phyloP scores from a whole-genome alignment of 1,139 yeast species.

The Oligophagozyma castellii region DNA sequence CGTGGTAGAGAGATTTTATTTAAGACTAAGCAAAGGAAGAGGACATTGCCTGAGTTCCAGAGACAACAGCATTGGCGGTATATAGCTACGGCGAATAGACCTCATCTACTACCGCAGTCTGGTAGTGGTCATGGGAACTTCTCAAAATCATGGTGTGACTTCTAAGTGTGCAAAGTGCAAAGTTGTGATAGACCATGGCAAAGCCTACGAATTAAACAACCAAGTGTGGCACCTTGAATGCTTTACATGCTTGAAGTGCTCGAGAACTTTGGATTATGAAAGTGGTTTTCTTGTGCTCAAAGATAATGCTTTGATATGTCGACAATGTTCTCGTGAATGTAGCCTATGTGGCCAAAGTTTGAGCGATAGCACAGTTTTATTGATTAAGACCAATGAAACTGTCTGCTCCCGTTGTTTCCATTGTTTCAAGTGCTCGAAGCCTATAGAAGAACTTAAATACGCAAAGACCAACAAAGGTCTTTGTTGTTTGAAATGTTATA shows the following conservation, averaged over 20 bases:
- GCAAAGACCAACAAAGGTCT: constrained; percentile 90
- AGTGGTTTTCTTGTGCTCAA: constrained; percentile 81
- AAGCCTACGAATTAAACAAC: constrained; percentile 70
- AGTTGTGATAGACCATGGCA: constrained; percentile 47
- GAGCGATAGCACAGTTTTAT: constrained; percentile 71
- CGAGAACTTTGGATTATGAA: constrained; percentile 60
- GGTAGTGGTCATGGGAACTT: too few relatives aligned
- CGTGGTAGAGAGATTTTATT: too few relatives aligned
- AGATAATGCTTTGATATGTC: constrained; percentile 79
- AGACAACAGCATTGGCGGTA: too few relatives aligned
- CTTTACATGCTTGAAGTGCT: constrained; percentile 76
- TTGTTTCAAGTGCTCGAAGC: constrained; percentile 76
- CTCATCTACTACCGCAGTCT: too few relatives aligned
- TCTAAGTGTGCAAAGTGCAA: constrained; percentile 16
- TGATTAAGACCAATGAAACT: constrained; percentile 80
- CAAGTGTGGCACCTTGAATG: constrained; percentile 92
- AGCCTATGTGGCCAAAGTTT: constrained; percentile 76
- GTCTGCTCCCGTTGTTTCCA: constrained; percentile 84
- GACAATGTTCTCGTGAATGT: constrained; percentile 81
- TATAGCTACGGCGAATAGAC: too few relatives aligned
- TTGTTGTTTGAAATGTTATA: constrained; percentile 89
- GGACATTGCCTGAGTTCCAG: too few relatives aligned
- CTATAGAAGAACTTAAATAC: constrained; percentile 78
- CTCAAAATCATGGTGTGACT: too few relatives aligned
- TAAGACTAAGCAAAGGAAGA: too few relatives aligned